These are phyloP conservation scores for Pterocarpus santalinus DNA, from an alignment of 306 rosid species.

Conservation along the genomic window DNA sequence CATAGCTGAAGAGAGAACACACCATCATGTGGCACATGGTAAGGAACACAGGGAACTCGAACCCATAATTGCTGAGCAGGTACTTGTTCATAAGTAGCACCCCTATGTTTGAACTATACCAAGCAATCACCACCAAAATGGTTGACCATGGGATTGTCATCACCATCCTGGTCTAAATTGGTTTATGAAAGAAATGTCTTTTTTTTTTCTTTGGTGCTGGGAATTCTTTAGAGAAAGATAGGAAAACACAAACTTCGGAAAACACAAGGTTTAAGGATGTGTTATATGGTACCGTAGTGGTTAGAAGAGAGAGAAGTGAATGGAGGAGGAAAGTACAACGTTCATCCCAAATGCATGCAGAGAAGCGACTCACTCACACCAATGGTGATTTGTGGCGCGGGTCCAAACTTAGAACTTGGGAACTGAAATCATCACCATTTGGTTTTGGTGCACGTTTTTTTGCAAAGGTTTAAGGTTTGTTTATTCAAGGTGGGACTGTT, in stretches of 20 bases:
- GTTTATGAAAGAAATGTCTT: too few relatives aligned
- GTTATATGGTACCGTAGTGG: neutral
- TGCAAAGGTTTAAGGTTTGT: too few relatives aligned
- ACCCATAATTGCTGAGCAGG: conserved; percentile 55
- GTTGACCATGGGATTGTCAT: conserved; percentile 53
- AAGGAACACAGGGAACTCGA: conserved; percentile 51
- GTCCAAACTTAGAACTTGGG: neutral
- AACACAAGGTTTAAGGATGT: neutral
- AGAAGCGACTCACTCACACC: neutral
- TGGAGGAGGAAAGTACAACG: neutral
- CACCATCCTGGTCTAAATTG: conserved; percentile 11
- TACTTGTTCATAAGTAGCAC: conserved; percentile 58
- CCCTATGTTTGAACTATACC: conserved; percentile 60
- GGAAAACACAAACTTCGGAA: neutral
- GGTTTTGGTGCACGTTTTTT: too few relatives aligned
- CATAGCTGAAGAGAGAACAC: conserved; percentile 55
- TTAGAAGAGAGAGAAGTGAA: neutral
- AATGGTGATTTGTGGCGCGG: conserved; percentile 49
- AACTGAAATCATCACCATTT: too few relatives aligned
- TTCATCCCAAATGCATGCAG: conserved; percentile 37
- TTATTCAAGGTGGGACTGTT: too few relatives aligned
- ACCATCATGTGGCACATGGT: conserved; percentile 60
- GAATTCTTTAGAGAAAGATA: too few relatives aligned
- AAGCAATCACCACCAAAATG: conserved; percentile 39
- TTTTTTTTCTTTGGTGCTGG: too few relatives aligned